Conservation (phyloP, 2,329 filamentous ascomycete genomes). For the Aspergillus piperis region DNA sequence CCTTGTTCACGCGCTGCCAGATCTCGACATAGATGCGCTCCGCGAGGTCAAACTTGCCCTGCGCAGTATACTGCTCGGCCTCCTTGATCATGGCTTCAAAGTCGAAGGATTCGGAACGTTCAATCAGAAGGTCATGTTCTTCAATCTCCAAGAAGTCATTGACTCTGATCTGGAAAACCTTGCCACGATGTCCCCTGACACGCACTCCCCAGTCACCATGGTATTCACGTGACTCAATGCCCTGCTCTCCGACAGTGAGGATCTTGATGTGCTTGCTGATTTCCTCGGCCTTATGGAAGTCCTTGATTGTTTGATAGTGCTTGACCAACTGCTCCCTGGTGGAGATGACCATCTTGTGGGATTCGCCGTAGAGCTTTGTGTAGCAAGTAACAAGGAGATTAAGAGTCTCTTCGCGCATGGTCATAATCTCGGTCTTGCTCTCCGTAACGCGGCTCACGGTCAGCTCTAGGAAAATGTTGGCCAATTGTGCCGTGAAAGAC, state of each 20-base stretch:
- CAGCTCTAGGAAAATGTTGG: slow-evolving; percentile 48
- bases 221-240: slow-evolving; percentile 20
- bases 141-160: slow-evolving; percentile 39
- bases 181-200: slow-evolving; percentile 34
- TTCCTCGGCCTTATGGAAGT: slow-evolving; percentile 48
- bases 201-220: slow-evolving; percentile 32
- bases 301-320: slow-evolving; percentile 52
- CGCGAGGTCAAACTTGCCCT: slow-evolving; percentile 39
- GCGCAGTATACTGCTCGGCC: slow-evolving; percentile 41
- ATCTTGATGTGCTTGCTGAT: slow-evolving; percentile 30
- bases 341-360: slow-evolving; percentile 48
- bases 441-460: slow-evolving; percentile 39
- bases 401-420: slow-evolving; percentile 49
- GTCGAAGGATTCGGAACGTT: slow-evolving; percentile 38
- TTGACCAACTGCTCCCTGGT: slow-evolving; percentile 50
- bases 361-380: slow-evolving; percentile 51
- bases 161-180: slow-evolving; percentile 15
- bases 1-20: slow-evolving; percentile 54
- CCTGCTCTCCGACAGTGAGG: slow-evolving; percentile 30
- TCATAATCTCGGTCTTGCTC: slow-evolving; percentile 36
- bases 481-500: slow-evolving; percentile 50
- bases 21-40: slow-evolving; percentile 53
- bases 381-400: slow-evolving; percentile 52
- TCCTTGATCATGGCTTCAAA: slow-evolving; percentile 38
- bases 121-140: slow-evolving; percentile 43